phyloP scores from a whole-genome alignment of 129 eudicot genomes.

The Flaveria robusta region DNA sequence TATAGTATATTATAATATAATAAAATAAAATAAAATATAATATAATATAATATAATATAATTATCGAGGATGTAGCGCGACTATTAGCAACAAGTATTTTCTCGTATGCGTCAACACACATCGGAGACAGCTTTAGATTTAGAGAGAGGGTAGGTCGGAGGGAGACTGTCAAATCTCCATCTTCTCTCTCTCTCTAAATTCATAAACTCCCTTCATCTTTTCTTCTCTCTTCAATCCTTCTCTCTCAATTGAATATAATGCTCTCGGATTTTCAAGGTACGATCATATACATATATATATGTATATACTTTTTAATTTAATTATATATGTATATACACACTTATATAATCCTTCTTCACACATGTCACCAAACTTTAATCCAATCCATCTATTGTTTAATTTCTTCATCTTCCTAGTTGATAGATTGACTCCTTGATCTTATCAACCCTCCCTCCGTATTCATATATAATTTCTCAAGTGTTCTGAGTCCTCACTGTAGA shows the following conservation, averaged over 20 bases:
- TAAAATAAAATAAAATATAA: not conserved
- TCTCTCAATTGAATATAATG: slow-evolving; percentile 40
- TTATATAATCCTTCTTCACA: not conserved
- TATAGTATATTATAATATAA: too few species aligned
- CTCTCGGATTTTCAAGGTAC: slow-evolving; percentile 66
- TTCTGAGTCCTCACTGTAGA: not conserved
- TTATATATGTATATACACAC: too few species aligned
- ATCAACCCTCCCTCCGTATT: too few species aligned
- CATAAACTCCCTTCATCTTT: slow-evolving; percentile 23
- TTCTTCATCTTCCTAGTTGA: slow-evolving; percentile 28
- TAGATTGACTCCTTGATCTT: not conserved
- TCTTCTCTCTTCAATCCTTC: slow-evolving; percentile 16
- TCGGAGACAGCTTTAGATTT: slow-evolving; percentile 26
- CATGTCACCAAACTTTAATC: not conserved
- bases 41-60: not conserved
- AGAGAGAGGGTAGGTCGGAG: slow-evolving; percentile 37
- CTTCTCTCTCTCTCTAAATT: slow-evolving; percentile 49
- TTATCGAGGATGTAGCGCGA: slow-evolving; percentile 10
- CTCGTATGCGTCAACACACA: slow-evolving; percentile 26
- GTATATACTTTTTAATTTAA: too few species aligned
- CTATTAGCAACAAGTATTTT: slow-evolving; percentile 10
- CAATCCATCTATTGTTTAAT: not conserved
- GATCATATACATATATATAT: slow-evolving; percentile 1
- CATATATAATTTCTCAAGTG: not conserved
- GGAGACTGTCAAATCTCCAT: slow-evolving; percentile 76